Conservation (phyloP, 257 asterid species). For the Plantago ovata region DNA sequence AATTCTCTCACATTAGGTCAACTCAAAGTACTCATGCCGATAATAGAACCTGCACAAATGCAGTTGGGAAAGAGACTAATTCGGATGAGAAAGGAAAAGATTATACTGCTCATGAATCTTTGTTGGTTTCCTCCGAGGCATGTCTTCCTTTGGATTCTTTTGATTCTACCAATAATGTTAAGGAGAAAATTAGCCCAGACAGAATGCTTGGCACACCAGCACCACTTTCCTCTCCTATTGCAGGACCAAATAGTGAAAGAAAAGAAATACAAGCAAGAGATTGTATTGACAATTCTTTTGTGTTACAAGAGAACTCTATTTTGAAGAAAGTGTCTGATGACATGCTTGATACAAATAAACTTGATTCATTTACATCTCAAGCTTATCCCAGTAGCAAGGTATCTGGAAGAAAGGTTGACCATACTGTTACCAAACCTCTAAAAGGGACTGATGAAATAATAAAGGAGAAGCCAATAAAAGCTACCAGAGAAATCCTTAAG, state of each 20-base stretch:
- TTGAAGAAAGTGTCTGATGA: constrained; percentile 27
- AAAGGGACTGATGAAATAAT: constrained; percentile 29
- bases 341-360: constrained; percentile 26
- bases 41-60: constrained; percentile 29
- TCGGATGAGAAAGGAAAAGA: constrained; percentile 31
- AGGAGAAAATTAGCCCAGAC: constrained; percentile 25
- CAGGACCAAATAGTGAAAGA: constrained; percentile 32
- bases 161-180: constrained; percentile 24
- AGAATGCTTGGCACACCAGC: constrained; percentile 22
- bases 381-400: constrained; percentile 28
- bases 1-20: constrained; percentile 27
- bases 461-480: constrained; percentile 21
- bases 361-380: constrained; percentile 31
- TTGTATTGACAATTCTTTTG: constrained; percentile 16
- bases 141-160: constrained; percentile 27
- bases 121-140: constrained; percentile 25
- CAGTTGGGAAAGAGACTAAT: constrained; percentile 25
- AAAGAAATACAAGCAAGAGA: constrained; percentile 26
- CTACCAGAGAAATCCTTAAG: constrained; percentile 25
- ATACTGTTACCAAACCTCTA: constrained; percentile 28
- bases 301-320: constrained; percentile 25
- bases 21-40: constrained; percentile 24
- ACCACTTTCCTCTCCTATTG: constrained; percentile 32
- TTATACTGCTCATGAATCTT: constrained; percentile 22
- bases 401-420: constrained; percentile 32